Conservation (phyloP, 306 rosid genomes). For the Lathyrus aphaca region DNA sequence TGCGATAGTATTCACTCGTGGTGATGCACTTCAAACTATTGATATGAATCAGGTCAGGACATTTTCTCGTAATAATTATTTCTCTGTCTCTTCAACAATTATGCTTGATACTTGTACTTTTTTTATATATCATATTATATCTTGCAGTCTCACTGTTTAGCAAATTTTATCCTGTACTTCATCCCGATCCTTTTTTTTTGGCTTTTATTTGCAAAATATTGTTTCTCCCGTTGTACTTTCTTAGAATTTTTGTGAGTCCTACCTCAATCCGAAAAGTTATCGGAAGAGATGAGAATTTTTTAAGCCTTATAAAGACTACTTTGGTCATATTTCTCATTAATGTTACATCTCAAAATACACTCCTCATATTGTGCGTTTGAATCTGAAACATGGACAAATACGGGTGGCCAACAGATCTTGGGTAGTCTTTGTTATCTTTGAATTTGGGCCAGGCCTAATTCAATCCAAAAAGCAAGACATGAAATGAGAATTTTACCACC, state of each 20-base stretch:
- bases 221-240: background rate
- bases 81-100: background rate
- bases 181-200: background rate
- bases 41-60: constrained; percentile 93
- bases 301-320: background rate
- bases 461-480: background rate
- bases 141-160: background rate
- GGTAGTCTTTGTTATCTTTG: background rate
- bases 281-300: background rate
- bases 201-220: constrained; percentile 13
- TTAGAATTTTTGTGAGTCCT: background rate
- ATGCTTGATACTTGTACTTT: background rate
- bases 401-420: background rate
- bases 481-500: background rate
- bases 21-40: constrained; percentile 96
- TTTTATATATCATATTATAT: background rate
- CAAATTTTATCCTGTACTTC: constrained; percentile 9
- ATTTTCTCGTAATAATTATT: constrained; percentile 2
- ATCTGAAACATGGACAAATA: background rate
- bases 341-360: background rate
- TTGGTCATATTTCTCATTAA: background rate
- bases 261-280: background rate
- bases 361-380: background rate
- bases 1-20: constrained; percentile 94
- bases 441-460: background rate